Base-by-base conservation (phyloP, 352 stramenopile genomes). In the Globisporangium cederbergense region DNA sequence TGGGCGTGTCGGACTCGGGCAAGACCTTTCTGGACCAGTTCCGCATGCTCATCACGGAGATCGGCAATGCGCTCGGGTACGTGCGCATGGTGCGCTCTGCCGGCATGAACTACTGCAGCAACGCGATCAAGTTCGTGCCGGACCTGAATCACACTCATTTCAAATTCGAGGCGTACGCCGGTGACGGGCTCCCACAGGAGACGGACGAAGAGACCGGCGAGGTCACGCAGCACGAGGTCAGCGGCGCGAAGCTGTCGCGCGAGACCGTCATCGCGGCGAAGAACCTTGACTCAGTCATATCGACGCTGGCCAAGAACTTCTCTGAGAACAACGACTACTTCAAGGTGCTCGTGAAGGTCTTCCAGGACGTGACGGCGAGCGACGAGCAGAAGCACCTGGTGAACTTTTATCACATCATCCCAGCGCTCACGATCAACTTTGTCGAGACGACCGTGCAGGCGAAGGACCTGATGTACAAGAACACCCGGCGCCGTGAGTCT, bases 391-490 rank as follows among this genome's bases (percentile, higher is more conserved):
- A 94, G 57, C 91, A 97, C 72, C 76, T 98, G 28, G 83, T 93
- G 56, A 97, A 96, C 67, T 98, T 98, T 59, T 97, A 93, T 67
- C 84, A 81, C 34, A 96, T 98, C 62, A 70, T 97, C 6, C 91
- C 89, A 0, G 86, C 91, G 25, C 72, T 97, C 51, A 95, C 85
- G 16, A 92, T 97, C 69, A 94, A 96, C 68, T 97, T 96, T 60
- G 83, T 96, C 50, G 88, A 96, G 67, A 95, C 84, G 20, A 92
- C 85, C 36, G 87, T 96, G 32, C 87, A 96, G 70, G 87, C 86
- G 11, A 98, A 98, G 73, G 95, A 98, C 69, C 81, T 96, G 50
- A 98, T 98, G 91, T 97, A 97, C 76, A 98, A 98, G 80, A 97
- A 97, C 69, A 97, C 91, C 25, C 82, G 88, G 7, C 81, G 83